These are phyloP conservation scores for Boletus rufocinnamomeus DNA, from an alignment of 768 basidiomycete species.

Conservation along the genomic window DNA sequence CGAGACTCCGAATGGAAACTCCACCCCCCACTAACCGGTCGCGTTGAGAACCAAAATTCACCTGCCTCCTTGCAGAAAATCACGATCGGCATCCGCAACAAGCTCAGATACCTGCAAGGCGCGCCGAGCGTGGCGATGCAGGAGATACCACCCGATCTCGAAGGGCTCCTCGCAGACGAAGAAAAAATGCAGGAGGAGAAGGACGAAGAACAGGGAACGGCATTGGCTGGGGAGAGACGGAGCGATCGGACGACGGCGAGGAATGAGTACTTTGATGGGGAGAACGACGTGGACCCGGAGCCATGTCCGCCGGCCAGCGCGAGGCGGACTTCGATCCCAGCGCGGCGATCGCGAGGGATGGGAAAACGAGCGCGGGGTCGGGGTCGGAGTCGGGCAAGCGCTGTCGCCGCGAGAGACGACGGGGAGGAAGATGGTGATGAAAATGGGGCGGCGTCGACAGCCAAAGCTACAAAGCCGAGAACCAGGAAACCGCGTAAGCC, in stretches of 20 bases:
- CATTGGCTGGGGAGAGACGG: conserved; percentile 53
- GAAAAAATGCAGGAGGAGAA: conserved; percentile 66
- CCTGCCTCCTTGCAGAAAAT: conserved; percentile 82
- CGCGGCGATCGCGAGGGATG: conserved; percentile 25
- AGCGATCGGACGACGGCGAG: conserved; percentile 52
- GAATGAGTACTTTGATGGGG: conserved; percentile 77
- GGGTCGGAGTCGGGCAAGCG: conserved; percentile 36
- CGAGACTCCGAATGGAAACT: conserved; percentile 89
- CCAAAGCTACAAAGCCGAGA: conserved; percentile 37
- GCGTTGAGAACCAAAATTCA: conserved; percentile 92
- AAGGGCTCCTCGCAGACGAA: conserved; percentile 73
- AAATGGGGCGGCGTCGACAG: conserved; percentile 20
- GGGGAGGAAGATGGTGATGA: conserved; percentile 44
- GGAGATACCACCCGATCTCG: conserved; percentile 92
- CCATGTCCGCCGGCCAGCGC: conserved; percentile 34
- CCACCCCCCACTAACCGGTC: conserved; percentile 88
- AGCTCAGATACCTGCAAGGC: conserved; percentile 88
- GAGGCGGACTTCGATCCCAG: conserved; percentile 14
- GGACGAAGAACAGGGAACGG: conserved; percentile 65
- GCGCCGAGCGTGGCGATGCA: conserved; percentile 98
- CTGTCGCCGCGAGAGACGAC: conserved; percentile 30
- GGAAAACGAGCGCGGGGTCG: conserved; percentile 36
- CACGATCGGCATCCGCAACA: conserved; percentile 80
- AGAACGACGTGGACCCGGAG: conserved; percentile 63
- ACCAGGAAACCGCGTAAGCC: conserved; percentile 30